Evolutionary conservation across 257 asterid species (phyloP).

Genomic region (Haberlea rhodopensis): DNA sequence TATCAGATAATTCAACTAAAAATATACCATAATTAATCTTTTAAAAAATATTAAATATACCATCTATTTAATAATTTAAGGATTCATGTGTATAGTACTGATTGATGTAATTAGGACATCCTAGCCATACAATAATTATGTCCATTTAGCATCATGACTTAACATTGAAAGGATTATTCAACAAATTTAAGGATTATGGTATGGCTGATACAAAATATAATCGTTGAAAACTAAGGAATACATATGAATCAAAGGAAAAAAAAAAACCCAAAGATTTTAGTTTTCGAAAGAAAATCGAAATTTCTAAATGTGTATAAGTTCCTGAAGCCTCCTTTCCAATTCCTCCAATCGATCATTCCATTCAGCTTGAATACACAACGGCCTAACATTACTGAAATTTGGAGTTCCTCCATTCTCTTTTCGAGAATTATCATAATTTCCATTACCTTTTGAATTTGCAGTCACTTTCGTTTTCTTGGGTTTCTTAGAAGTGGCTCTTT

Average conservation of each 20-base stretch:
- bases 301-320: background rate
- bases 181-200: too few species aligned
- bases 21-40: too few species aligned
- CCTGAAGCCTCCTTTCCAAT: background rate
- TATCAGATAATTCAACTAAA: too few species aligned
- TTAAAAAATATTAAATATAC: too few species aligned
- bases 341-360: background rate
- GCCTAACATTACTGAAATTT: background rate
- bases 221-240: too few species aligned
- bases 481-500: background rate
- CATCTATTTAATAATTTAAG: too few species aligned
- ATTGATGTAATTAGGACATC: too few species aligned
- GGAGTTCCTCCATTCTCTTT: background rate
- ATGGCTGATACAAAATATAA: too few species aligned
- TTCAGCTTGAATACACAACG: background rate
- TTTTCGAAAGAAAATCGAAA: background rate
- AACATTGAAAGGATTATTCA: too few species aligned
- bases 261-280: background rate
- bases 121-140: too few species aligned
- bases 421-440: background rate
- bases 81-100: too few species aligned
- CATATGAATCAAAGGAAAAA: background rate
- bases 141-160: too few species aligned
- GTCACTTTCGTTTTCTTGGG: background rate
- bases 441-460: background rate